Conservation (phyloP, 2,329 filamentous ascomycete species). For the Verticillium nubilum region DNA sequence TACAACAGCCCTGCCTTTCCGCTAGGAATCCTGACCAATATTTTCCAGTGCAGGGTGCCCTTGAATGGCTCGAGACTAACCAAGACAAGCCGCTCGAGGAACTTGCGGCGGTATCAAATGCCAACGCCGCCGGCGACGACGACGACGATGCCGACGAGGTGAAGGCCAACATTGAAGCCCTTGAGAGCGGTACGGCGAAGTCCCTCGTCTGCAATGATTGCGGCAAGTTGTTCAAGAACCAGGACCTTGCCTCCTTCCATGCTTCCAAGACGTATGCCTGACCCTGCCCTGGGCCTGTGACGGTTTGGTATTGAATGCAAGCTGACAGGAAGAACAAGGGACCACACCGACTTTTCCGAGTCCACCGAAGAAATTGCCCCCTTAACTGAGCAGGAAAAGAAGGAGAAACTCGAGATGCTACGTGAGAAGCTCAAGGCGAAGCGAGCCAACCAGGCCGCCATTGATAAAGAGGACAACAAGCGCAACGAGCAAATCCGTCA, state of each 20-base stretch:
- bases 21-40: slow-evolving; percentile 5
- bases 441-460: slow-evolving; percentile 58
- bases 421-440: slow-evolving; percentile 68
- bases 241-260: slow-evolving; percentile 81
- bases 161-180: slow-evolving; percentile 54
- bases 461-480: slow-evolving; percentile 78
- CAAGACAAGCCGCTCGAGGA: slow-evolving; percentile 84
- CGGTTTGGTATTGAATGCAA: not conserved
- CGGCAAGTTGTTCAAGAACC: slow-evolving; percentile 80
- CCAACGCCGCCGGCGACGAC: slow-evolving; percentile 25
- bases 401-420: slow-evolving; percentile 70
- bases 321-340: slow-evolving; percentile 36
- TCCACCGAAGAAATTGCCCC: slow-evolving; percentile 89
- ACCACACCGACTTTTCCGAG: slow-evolving; percentile 86
- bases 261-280: slow-evolving; percentile 69
- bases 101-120: slow-evolving; percentile 48
- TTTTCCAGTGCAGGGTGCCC: slow-evolving; percentile 71
- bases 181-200: slow-evolving; percentile 67
- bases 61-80: slow-evolving; percentile 93
- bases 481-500: slow-evolving; percentile 79
- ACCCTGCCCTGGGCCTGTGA: too few species aligned
- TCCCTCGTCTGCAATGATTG: slow-evolving; percentile 94
- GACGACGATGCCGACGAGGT: slow-evolving; percentile 44
- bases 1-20: slow-evolving; percentile 10
- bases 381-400: slow-evolving; percentile 87